Evolutionary conservation across 106 monocot species (phyloP).

Genomic region (Dactylorhiza incarnata): DNA sequence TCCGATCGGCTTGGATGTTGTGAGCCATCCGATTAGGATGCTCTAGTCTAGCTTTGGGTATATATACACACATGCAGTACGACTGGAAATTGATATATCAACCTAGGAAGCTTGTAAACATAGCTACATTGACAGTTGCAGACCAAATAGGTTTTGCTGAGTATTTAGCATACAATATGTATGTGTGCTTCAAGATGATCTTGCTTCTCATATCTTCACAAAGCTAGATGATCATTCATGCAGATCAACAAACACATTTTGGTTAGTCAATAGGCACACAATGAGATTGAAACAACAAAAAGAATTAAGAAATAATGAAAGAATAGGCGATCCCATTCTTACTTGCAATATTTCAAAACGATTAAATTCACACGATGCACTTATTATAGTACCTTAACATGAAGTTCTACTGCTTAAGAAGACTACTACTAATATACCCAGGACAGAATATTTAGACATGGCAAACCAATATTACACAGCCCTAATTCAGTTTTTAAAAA

Average conservation of each 20-base stretch:
- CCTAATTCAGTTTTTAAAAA: not conserved
- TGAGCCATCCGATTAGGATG: too few species aligned
- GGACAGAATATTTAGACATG: not conserved
- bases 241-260: not conserved
- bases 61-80: too few species aligned
- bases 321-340: not conserved
- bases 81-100: too few species aligned
- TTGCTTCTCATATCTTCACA: too few species aligned
- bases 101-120: too few species aligned
- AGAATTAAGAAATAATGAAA: not conserved
- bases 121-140: too few species aligned
- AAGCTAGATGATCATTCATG: not conserved
- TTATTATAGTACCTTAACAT: not conserved
- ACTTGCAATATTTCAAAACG: not conserved
- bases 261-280: not conserved
- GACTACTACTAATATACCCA: not conserved
- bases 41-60: too few species aligned
- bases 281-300: not conserved
- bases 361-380: not conserved
- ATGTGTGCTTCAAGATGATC: too few species aligned
- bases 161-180: too few species aligned
- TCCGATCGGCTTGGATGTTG: too few species aligned
- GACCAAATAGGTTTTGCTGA: too few species aligned
- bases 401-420: not conserved
- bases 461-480: not conserved